Base-by-base conservation (phyloP, 2,329 filamentous ascomycete species). In the Monilinia fructigena region DNA sequence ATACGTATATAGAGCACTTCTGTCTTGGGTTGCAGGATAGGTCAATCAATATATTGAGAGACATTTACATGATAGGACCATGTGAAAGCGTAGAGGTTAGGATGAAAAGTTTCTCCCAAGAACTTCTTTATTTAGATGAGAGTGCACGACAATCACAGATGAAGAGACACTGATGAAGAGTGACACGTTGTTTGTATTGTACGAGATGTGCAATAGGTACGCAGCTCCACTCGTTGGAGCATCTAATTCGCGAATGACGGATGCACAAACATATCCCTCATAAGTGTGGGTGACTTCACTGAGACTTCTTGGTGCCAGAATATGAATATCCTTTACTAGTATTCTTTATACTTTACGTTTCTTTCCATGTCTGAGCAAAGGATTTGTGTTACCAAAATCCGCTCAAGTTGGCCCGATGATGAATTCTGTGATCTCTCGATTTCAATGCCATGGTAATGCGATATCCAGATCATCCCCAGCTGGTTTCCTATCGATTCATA, bases 51-150 rank as follows among this genome's bases (percentile, higher is more conserved):
- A 16, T 31, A 5, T 31, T 23, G 42, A 59, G 42, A 28, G 12
- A 3, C 3, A 31, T 12, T 8, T 40, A 42, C n/a, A 45, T 45
- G 55, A 45, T 20, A 42, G 10, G 20, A 45, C 7, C 38, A 28
- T 58, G 16, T 28, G 23, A 45, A 11, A 20, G 12, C 7, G 5
- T 1, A 18, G 28, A 26, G 12, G 6, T 12, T 11, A 48, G 45
- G 28, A 23, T 38, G 28, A 38, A 47, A 48, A 50, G 56, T 50
- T 18, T 60, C 56, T 60, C 45, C 28, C 35, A 50, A 60, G 28
- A 60, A 20, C 56, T 23, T 35, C 42, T 7, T 23, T 6, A 38
- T 50, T 28, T 59, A 12, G 18, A 59, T 14, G 55, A 58, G 26
- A 12, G 20, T n/a, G 56, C 56, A 59, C n/a, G n/a, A 12, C 8